phyloP scores from a whole-genome alignment of 2,329 filamentous ascomycete genomes.

The Cytospora leucostoma region DNA sequence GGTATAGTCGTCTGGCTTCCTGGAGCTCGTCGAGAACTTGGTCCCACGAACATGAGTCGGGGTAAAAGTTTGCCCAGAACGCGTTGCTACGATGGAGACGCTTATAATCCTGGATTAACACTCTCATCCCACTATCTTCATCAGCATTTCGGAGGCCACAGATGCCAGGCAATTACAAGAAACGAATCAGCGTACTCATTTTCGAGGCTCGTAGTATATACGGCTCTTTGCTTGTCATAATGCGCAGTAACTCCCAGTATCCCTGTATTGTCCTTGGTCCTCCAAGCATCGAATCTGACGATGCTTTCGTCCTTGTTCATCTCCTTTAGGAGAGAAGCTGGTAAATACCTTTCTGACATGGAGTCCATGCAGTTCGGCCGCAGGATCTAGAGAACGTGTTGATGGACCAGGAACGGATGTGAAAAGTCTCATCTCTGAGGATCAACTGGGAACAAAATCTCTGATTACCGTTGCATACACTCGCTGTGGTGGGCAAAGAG shows the following conservation, averaged over 20 bases:
- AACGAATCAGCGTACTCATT: background rate
- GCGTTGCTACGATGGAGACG: background rate
- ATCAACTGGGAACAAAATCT: too few relatives aligned
- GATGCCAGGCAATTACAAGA: too few relatives aligned
- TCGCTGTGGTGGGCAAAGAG: too few relatives aligned
- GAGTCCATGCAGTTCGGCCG: too few relatives aligned
- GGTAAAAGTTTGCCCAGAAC: background rate
- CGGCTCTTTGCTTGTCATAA: background rate
- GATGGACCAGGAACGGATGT: too few relatives aligned
- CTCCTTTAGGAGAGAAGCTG: background rate
- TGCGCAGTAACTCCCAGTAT: background rate
- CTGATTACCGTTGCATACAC: too few relatives aligned
- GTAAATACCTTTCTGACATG: background rate
- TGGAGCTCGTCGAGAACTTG: background rate
- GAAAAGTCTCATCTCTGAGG: too few relatives aligned
- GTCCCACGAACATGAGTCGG: background rate
- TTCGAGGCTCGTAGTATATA: background rate
- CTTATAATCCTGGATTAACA: too few relatives aligned
- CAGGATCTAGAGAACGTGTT: too few relatives aligned
- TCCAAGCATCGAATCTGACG: background rate
- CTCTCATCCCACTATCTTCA: too few relatives aligned
- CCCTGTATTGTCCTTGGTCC: background rate
- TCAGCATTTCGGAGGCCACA: too few relatives aligned
- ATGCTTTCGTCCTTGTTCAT: constrained; percentile 8
- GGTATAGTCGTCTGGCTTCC: background rate